A percentile compares a stretch with the other conserved stretches of the same genome.
phyloP scores from a whole-genome alignment of 768 basidiomycete species.

The Ramaria rubella region DNA sequence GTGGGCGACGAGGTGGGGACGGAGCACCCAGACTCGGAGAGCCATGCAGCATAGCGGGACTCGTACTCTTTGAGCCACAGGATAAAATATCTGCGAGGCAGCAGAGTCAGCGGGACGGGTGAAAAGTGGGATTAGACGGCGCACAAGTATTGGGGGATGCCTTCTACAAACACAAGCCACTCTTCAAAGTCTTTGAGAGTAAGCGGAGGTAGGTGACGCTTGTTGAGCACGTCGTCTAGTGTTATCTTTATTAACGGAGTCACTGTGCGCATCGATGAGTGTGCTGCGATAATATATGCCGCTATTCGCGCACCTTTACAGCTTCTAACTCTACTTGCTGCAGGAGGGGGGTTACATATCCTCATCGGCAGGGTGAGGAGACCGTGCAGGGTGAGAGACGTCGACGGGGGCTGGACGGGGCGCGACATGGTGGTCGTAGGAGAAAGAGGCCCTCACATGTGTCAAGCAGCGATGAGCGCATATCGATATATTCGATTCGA shows the following conservation, averaged over 20 bases:
- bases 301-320: constrained; percentile 39
- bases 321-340: constrained; percentile 61
- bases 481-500: no score
- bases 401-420: constrained; percentile 1
- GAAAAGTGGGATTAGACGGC: constrained; percentile 1
- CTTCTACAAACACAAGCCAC: constrained; percentile 75
- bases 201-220: constrained; percentile 73
- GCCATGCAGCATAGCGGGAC: constrained; percentile 38
- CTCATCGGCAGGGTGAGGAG: constrained; percentile 41
- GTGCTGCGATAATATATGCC: background rate
- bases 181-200: constrained; percentile 75
- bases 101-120: background rate
- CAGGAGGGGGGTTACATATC: constrained; percentile 62
- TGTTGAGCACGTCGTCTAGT: constrained; percentile 68
- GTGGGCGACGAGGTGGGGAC: constrained; percentile 2
- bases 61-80: constrained; percentile 78
- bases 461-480: no score
- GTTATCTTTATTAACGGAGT: constrained; percentile 62
- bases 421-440: background rate
- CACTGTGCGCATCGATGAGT: constrained; percentile 30
- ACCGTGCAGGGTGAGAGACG: constrained; percentile 25
- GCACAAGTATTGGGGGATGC: constrained; percentile 67
- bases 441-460: no score
- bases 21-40: constrained; percentile 5
- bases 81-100: constrained; percentile 54